A percentile compares a stretch with the other conserved stretches of the same genome.
These are phyloP conservation scores for Sugiyamaella castrensis DNA, from an alignment of 1,139 yeast species.

Conservation along the genomic window DNA sequence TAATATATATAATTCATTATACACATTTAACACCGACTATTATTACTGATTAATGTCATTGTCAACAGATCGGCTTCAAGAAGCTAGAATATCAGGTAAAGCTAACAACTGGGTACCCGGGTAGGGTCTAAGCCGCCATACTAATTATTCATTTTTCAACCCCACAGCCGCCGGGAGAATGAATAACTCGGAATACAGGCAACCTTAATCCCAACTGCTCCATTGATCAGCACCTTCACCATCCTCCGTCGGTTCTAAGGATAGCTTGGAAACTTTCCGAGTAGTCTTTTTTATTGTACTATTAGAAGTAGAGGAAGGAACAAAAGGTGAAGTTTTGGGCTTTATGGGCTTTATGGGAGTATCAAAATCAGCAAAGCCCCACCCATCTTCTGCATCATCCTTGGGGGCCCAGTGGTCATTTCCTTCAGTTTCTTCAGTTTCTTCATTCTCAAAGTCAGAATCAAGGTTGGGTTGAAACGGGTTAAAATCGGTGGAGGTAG, in stretches of 20 bases:
- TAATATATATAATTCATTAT: too few species aligned
- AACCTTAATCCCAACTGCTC: conserved; percentile 26
- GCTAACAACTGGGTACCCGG: too few species aligned
- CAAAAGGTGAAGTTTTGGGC: background rate
- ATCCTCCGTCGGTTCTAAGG: conserved; percentile 26
- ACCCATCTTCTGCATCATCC: conserved; percentile 14
- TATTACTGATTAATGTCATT: too few species aligned
- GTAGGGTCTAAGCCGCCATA: too few species aligned
- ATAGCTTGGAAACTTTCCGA: conserved; percentile 14
- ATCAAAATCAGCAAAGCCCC: conserved; percentile 20
- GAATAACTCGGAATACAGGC: background rate
- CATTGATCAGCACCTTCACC: conserved; percentile 28
- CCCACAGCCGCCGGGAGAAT: background rate
- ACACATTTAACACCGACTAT: too few species aligned
- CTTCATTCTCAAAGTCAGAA: background rate
- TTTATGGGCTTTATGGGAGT: background rate
- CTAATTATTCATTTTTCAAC: too few species aligned
- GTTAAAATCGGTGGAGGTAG: conserved; percentile 3
- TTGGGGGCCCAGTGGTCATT: conserved; percentile 12
- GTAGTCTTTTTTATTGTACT: conserved; percentile 7
- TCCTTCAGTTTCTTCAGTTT: background rate
- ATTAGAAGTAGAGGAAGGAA: background rate
- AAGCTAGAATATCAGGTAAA: too few species aligned
- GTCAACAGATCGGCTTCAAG: too few species aligned
- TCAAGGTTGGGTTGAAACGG: conserved; percentile 9